Evolutionary conservation across 257 asterid species (phyloP).

Genomic region (Gardenia jasminoides): DNA sequence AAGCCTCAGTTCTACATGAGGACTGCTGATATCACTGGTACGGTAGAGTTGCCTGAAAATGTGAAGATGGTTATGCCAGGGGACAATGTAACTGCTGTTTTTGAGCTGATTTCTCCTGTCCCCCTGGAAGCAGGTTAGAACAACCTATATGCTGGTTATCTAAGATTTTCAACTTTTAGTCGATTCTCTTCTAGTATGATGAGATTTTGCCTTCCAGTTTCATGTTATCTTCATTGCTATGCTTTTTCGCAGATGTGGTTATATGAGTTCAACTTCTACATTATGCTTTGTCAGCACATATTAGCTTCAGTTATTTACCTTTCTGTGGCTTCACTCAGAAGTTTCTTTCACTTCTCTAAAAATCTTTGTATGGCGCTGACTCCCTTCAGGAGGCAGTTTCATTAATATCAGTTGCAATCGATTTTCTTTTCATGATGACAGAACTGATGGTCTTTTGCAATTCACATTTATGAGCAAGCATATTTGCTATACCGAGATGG

Average conservation of each 20-base stretch:
- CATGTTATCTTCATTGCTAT: neutral
- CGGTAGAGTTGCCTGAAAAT: constrained; percentile 91
- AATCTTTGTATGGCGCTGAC: neutral
- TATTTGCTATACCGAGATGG: neutral
- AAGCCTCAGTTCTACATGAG: constrained; percentile 96
- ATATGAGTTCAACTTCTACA: neutral
- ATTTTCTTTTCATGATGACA: neutral
- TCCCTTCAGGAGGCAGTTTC: neutral
- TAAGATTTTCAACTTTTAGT: neutral
- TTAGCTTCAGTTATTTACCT: neutral
- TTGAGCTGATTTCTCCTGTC: constrained; percentile 83
- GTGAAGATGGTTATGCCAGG: constrained; percentile 99
- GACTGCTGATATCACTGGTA: constrained; percentile 98
- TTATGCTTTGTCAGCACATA: no score
- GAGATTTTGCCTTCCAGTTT: no score
- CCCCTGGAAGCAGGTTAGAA: constrained; percentile 81
- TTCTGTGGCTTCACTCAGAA: neutral
- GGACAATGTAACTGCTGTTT: constrained; percentile 93
- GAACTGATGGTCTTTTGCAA: neutral
- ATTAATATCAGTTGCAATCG: neutral
- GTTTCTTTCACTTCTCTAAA: neutral
- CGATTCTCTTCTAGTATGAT: neutral
- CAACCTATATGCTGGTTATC: neutral
- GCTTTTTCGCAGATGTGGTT: neutral
- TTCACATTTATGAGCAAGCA: neutral